Percentiles rank a stretch among this genome's conserved stretches.
These are phyloP conservation scores for Forsythia viridissima DNA, from an alignment of 257 asterid genomes.

Conservation along the genomic window DNA sequence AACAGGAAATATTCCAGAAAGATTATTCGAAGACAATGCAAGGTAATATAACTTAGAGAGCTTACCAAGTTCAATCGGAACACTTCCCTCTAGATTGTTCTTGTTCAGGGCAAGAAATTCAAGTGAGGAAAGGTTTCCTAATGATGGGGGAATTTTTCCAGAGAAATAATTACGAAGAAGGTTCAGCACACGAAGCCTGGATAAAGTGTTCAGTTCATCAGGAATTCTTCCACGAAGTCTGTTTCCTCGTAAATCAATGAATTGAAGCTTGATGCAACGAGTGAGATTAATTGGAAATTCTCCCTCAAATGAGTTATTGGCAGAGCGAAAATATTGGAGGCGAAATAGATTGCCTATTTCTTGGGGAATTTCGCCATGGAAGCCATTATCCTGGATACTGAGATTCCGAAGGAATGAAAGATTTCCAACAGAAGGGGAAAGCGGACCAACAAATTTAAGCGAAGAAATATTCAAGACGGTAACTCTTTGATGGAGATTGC, in stretches of 20 bases:
- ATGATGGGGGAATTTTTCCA: conserved; percentile 29
- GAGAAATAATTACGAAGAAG: conserved; percentile 15
- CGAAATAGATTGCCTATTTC: conserved; percentile 24
- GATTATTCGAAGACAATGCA: neutral
- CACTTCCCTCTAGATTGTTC: conserved; percentile 24
- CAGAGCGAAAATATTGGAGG: conserved; percentile 5
- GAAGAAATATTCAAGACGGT: neutral
- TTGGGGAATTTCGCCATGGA: conserved; percentile 13
- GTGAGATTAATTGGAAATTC: conserved; percentile 25
- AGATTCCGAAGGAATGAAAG: conserved; percentile 22
- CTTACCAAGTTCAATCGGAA: conserved; percentile 18
- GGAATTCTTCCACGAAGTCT: conserved; percentile 23
- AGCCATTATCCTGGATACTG: conserved; percentile 21
- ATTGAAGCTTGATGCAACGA: conserved; percentile 4
- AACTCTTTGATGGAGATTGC: conserved; percentile 16
- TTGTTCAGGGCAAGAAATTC: conserved; percentile 7
- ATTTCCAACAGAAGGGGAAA: conserved; percentile 24
- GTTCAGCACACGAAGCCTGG: neutral
- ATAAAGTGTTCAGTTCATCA: neutral
- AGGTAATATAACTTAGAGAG: conserved; percentile 3
- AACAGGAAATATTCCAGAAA: conserved; percentile 18
- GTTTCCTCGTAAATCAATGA: conserved; percentile 8
- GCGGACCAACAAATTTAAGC: conserved; percentile 20
- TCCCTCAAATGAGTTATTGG: conserved; percentile 22
- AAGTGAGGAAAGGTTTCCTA: conserved; percentile 30